phyloP scores from a whole-genome alignment of 371 early-diverging fungal genomes.

The Mortierella sp. region DNA sequence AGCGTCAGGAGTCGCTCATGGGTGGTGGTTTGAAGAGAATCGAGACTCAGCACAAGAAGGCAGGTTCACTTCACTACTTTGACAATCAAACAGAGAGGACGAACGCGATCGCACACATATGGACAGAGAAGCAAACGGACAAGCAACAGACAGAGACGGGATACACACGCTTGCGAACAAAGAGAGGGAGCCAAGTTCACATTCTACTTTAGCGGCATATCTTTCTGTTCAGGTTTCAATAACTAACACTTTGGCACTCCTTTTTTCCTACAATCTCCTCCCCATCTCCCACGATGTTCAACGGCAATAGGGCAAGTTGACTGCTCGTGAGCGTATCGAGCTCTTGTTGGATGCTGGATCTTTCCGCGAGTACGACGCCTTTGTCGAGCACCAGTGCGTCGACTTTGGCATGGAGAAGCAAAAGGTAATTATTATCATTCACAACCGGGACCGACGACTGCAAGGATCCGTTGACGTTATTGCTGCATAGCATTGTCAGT shows the following conservation, averaged over 20 bases:
- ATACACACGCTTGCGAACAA: too few species aligned
- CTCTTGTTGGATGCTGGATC: conserved; percentile 89
- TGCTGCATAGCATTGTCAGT: background rate
- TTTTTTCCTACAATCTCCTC: background rate
- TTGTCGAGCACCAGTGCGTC: conserved; percentile 95
- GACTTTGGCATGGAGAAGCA: conserved; percentile 94
- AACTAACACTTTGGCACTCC: background rate
- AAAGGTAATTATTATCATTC: conserved; percentile 63
- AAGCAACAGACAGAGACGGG: background rate
- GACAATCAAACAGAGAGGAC: background rate
- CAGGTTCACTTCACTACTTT: conserved; percentile 41
- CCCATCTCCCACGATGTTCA: background rate
- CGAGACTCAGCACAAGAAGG: conserved; percentile 93
- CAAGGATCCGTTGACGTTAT: too few species aligned
- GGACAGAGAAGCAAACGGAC: background rate
- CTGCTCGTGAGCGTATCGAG: conserved; percentile 94
- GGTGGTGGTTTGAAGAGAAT: conserved; percentile 91
- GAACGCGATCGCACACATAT: background rate
- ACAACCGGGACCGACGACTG: background rate
- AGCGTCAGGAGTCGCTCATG: conserved; percentile 79
- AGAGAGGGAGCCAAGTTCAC: background rate
- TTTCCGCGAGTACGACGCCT: conserved; percentile 95
- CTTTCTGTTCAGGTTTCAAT: background rate
- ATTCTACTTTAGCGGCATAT: conserved; percentile 27
- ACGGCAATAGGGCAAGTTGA: conserved; percentile 88